A percentile compares a stretch with the other conserved stretches of the same genome.
Evolutionary conservation across 2,329 filamentous ascomycete genomes (phyloP).

Genomic region (Xylaria sp.): DNA sequence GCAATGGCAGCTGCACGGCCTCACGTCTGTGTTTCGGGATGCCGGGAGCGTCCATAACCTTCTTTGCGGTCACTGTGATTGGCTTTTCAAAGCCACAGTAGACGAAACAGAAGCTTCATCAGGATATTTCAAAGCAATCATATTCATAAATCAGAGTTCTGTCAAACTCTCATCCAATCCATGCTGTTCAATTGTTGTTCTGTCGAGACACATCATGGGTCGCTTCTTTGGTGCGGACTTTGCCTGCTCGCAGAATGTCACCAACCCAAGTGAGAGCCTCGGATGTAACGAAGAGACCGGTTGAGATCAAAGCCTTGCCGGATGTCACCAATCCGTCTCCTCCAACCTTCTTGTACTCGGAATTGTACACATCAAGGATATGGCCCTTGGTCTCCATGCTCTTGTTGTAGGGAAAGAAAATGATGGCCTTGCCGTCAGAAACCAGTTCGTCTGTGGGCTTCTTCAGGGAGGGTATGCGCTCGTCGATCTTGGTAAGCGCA

Average conservation of each 20-base stretch:
- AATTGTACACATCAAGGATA: constrained; percentile 65
- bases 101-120: background rate
- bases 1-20: background rate
- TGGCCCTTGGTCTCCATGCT: constrained; percentile 71
- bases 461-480: constrained; percentile 77
- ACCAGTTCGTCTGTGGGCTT: constrained; percentile 79
- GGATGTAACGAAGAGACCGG: constrained; percentile 72
- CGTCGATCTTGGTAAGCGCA: constrained; percentile 75
- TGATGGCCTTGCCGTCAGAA: constrained; percentile 69
- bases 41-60: background rate
- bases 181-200: constrained; percentile 30
- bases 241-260: constrained; percentile 69
- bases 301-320: constrained; percentile 76
- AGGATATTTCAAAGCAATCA: background rate
- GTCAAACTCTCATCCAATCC: background rate
- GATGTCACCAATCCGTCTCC: constrained; percentile 73
- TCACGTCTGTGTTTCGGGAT: constrained; percentile 3
- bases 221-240: constrained; percentile 68
- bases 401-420: constrained; percentile 72
- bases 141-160: background rate
- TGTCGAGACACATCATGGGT: constrained; percentile 59
- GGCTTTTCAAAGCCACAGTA: background rate
- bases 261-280: constrained; percentile 73
- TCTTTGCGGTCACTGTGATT: background rate
- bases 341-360: constrained; percentile 71